These are phyloP conservation scores for Decorospora gaudefroyi DNA, from an alignment of 2,329 filamentous ascomycete genomes.

Conservation along the genomic window DNA sequence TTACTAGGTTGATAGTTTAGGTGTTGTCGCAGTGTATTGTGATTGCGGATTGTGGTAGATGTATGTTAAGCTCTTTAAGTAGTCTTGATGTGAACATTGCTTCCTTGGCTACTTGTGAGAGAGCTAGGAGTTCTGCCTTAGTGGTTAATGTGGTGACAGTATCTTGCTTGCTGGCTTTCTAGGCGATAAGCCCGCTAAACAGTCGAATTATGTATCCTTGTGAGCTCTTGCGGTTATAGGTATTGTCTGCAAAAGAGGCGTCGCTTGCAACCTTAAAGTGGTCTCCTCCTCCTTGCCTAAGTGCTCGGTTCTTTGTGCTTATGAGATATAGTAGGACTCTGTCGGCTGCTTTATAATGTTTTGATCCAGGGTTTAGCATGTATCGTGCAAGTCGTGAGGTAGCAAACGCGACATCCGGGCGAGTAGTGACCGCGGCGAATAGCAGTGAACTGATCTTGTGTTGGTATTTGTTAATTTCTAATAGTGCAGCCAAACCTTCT, in stretches of 20 bases:
- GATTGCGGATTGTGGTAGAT: background rate
- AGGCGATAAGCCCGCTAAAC: constrained; percentile 10
- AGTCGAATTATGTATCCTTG: constrained; percentile 16
- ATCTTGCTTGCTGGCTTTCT: constrained; percentile 10
- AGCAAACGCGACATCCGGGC: constrained; percentile 11
- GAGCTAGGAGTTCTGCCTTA: constrained; percentile 9
- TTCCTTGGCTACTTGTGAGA: constrained; percentile 13
- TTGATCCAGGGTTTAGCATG: background rate
- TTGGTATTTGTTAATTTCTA: constrained; percentile 5
- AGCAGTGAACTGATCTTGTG: constrained; percentile 2
- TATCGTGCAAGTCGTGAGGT: constrained; percentile 4
- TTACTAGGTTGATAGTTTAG: too few species aligned
- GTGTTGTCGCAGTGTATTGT: too few species aligned
- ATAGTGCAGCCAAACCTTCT: background rate
- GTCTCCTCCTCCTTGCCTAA: constrained; percentile 6
- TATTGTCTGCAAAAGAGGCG: constrained; percentile 1
- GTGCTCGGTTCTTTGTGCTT: background rate
- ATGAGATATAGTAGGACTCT: constrained; percentile 10
- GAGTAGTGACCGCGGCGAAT: constrained; percentile 9
- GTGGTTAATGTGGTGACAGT: constrained; percentile 15
- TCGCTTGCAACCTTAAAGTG: constrained; percentile 12
- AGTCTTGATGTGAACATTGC: constrained; percentile 6
- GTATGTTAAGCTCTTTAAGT: constrained; percentile 4
- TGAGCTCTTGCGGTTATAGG: background rate
- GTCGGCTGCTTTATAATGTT: constrained; percentile 6